Evolutionary conservation across 2,329 filamentous ascomycete species (phyloP).

Genomic region (Pestalotiopsis sp.): DNA sequence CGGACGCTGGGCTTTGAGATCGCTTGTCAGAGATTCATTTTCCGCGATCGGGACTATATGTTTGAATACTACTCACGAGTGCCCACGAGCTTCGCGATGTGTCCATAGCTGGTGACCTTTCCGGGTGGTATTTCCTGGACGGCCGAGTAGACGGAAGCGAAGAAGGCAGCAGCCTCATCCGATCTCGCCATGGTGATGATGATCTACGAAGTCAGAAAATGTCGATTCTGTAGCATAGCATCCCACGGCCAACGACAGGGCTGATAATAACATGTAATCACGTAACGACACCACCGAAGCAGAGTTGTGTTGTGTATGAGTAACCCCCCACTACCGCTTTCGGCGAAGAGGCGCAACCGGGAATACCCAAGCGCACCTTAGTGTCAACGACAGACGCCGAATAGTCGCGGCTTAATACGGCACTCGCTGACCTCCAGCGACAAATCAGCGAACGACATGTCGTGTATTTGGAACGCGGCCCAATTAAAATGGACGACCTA

Average conservation of each 20-base stretch:
- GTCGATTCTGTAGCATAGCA: neutral
- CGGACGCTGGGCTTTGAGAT: constrained; percentile 64
- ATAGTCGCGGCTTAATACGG: neutral
- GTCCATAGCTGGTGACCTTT: constrained; percentile 85
- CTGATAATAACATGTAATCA: neutral
- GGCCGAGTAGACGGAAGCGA: constrained; percentile 76
- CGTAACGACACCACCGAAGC: neutral
- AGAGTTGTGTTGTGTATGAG: neutral
- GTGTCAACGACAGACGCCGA: neutral
- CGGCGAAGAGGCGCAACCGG: neutral
- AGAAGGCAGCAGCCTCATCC: constrained; percentile 76
- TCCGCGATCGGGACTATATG: neutral
- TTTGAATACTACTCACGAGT: constrained; percentile 60
- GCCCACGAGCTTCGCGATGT: constrained; percentile 73
- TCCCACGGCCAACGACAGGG: neutral
- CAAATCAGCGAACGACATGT: neutral
- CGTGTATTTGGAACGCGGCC: neutral
- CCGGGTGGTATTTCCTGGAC: constrained; percentile 84
- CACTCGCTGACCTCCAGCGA: neutral
- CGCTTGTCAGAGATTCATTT: neutral
- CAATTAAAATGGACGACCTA: neutral
- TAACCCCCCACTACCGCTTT: neutral
- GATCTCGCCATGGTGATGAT: constrained; percentile 62
- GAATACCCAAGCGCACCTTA: neutral
- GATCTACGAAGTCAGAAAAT: neutral